Base-by-base conservation (phyloP, 169 alveolate species). In the Babesia microti region DNA sequence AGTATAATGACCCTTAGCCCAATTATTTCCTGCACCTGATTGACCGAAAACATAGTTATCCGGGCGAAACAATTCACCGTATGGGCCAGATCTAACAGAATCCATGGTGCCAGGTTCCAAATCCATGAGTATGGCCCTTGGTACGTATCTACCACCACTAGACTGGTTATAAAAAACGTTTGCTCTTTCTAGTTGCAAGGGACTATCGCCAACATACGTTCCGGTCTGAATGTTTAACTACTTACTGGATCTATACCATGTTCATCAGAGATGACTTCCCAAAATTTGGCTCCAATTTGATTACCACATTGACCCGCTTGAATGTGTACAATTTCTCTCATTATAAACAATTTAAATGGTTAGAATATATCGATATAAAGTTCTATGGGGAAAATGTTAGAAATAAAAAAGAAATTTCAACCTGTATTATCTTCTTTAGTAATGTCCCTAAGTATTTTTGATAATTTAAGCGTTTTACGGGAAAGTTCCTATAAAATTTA, bases 291-390 rank as follows among this genome's bases (percentile, higher is more conserved):
- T 59, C 98, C 99, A 46, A 95, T 93, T 80, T 93, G 97, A 89
- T 95, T 93, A 78, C 98, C 99, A 84, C 99, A 91, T 82, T 95
- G 97, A 68, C 99, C 99, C 41, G 97, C 97, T 79, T 94, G 96
- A 33, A 92, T 83, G 85, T 92, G 98, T 68, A 94, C 97, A 78
- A 94, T 89, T 85, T 94, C 99, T 72, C 99, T 89, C 99, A 94
- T 94, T 69, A 63, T 65, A 43, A 12, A n/a, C n/a, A n/a, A n/a
- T n/a, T n/a, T n/a, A n/a, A n/a, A n/a, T n/a, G n/a, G n/a, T n/a
- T n/a, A n/a, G n/a, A n/a, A n/a, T n/a, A n/a, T n/a, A n/a, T n/a
- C n/a, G n/a, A n/a, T n/a, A n/a, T n/a, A n/a, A n/a, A n/a, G n/a
- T n/a, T n/a, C n/a, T n/a, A n/a, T n/a, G n/a, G n/a, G n/a, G n/a